Evolutionary conservation across 176 grass and related monocot species (phyloP).

Genomic region (Microstegium vimineum): DNA sequence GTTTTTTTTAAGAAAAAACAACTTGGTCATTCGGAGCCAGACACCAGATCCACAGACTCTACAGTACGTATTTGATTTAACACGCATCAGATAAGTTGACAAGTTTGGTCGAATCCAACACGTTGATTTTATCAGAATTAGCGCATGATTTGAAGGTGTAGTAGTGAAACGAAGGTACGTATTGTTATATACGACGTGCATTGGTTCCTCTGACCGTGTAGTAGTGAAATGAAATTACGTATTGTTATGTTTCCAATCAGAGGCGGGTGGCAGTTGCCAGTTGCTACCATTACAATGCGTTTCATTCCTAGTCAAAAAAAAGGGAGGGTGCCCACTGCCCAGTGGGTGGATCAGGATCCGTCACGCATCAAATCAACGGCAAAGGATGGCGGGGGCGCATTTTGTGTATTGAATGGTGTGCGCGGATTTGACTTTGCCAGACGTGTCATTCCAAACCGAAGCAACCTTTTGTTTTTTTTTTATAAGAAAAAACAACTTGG

Average conservation of each 20-base stretch:
- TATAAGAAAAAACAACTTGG: not conserved
- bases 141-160: not conserved
- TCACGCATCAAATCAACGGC: conserved; percentile 14
- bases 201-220: not conserved
- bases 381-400: too few species aligned
- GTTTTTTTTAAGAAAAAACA: not conserved
- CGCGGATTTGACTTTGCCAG: conserved; percentile 17
- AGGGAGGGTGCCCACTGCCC: too few species aligned
- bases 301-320: too few species aligned
- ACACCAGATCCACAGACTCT: not conserved
- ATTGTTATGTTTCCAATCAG: too few species aligned
- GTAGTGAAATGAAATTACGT: too few species aligned
- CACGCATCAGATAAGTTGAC: too few species aligned
- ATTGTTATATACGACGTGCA: too few species aligned
- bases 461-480: not conserved
- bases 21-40: not conserved
- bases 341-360: conserved; percentile 29
- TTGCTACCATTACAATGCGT: too few species aligned
- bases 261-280: too few species aligned
- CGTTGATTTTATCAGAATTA: too few species aligned
- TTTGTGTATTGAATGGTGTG: not conserved
- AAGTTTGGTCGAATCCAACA: not conserved
- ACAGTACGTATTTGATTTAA: not conserved
- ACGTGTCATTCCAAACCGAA: not conserved
- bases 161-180: too few species aligned